These are phyloP conservation scores for Penicillium sp. DNA, from an alignment of 2,329 filamentous ascomycete genomes.

Conservation along the genomic window DNA sequence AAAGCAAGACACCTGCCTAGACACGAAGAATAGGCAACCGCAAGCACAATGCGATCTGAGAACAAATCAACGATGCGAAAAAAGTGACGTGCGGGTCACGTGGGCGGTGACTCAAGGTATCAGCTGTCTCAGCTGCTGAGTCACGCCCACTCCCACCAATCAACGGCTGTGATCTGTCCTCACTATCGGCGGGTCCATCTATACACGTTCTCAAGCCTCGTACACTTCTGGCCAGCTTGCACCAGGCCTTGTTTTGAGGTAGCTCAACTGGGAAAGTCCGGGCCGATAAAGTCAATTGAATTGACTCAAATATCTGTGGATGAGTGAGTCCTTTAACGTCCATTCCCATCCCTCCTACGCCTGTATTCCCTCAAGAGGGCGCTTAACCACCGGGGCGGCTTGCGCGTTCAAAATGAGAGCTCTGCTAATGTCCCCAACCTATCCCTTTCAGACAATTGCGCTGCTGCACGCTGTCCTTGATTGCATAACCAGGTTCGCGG, in stretches of 20 bases:
- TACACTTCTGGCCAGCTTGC: constrained; percentile 17
- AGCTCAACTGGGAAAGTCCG: not conserved
- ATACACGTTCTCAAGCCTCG: not conserved
- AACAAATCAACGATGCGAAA: constrained; percentile 17
- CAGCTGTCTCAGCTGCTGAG: constrained; percentile 10
- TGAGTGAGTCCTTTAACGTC: not conserved
- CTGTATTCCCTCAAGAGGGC: not conserved
- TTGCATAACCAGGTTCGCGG: constrained; percentile 2
- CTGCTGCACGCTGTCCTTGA: constrained; percentile 1
- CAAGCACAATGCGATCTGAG: constrained; percentile 1
- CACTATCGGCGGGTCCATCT: constrained; percentile 13
- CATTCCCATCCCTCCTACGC: not conserved
- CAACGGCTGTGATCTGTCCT: constrained; percentile 32
- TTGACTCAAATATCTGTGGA: constrained; percentile 7
- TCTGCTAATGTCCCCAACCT: constrained; percentile 14
- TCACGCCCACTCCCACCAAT: constrained; percentile 22
- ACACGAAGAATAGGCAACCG: constrained; percentile 9
- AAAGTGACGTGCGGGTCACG: constrained; percentile 34
- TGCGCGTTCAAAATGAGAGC: constrained; percentile 13
- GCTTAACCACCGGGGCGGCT: not conserved
- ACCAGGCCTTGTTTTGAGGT: constrained; percentile 8
- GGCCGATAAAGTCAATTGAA: constrained; percentile 12
- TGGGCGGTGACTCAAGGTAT: constrained; percentile 9
- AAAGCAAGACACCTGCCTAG: not conserved
- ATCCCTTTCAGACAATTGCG: constrained; percentile 8